A percentile compares a stretch with the other conserved stretches of the same genome.
phyloP scores from a whole-genome alignment of 192 early-diverging fungal species.

The Coemansia sp. region DNA sequence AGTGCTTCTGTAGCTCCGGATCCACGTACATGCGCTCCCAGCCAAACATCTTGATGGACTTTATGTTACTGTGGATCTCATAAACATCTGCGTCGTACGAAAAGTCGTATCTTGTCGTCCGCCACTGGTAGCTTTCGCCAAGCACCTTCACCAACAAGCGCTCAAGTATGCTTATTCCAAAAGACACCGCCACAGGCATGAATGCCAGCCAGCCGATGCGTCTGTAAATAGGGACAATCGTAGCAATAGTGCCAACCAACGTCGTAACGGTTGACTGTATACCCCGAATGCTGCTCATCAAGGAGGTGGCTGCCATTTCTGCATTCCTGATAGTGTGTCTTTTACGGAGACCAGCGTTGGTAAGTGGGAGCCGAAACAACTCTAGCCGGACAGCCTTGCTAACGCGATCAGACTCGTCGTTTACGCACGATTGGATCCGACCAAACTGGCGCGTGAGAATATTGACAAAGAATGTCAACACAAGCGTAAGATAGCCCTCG shows the following conservation, averaged over 20 bases:
- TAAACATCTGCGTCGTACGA: neutral
- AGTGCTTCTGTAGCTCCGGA: neutral
- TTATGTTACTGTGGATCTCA: constrained; percentile 19
- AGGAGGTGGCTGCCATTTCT: neutral
- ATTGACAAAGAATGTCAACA: neutral
- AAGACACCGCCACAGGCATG: constrained; percentile 9
- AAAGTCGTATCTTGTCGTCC: neutral
- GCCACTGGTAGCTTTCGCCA: constrained; percentile 10
- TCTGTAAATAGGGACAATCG: constrained; percentile 13
- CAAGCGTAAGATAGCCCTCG: constrained; percentile 10
- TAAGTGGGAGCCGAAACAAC: constrained; percentile 30
- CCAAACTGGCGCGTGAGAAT: neutral
- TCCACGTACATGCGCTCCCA: constrained; percentile 38
- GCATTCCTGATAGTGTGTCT: neutral
- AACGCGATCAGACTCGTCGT: neutral
- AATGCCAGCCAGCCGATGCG: constrained; percentile 24
- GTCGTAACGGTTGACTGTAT: constrained; percentile 8
- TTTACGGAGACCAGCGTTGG: constrained; percentile 12
- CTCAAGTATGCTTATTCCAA: neutral
- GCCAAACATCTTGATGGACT: constrained; percentile 40
- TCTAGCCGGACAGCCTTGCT: constrained; percentile 21
- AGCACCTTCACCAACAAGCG: neutral
- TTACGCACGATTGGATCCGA: neutral
- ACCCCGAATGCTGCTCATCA: constrained; percentile 4
- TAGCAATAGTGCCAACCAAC: constrained; percentile 6